Evolutionary conservation across 2,329 filamentous ascomycete genomes (phyloP).

Genomic region (Akanthomyces lecanii): DNA sequence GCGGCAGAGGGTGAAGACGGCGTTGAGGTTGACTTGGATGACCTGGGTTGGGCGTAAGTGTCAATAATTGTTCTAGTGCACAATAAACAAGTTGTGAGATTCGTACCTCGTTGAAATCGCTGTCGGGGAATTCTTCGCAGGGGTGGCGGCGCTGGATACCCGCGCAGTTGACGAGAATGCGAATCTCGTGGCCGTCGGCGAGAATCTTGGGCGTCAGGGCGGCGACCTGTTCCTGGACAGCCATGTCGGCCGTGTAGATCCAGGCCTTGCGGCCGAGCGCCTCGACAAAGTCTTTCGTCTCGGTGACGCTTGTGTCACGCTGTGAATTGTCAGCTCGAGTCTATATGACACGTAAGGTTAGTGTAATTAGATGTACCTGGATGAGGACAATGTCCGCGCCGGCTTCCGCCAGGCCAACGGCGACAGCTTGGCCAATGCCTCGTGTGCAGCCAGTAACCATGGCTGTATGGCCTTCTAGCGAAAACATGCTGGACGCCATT

Average conservation of each 20-base stretch:
- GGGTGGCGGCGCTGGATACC: constrained; percentile 80
- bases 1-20: constrained; percentile 74
- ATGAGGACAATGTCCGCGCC: constrained; percentile 54
- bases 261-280: constrained; percentile 60
- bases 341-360: neutral
- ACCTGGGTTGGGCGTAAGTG: constrained; percentile 40
- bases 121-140: constrained; percentile 68
- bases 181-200: constrained; percentile 59
- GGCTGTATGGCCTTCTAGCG: constrained; percentile 52
- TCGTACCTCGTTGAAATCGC: constrained; percentile 66
- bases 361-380: constrained; percentile 36
- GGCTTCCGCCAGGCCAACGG: constrained; percentile 54
- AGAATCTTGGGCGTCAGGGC: constrained; percentile 51
- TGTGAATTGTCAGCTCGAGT: constrained; percentile 22
- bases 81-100: too few relatives aligned
- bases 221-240: constrained; percentile 54
- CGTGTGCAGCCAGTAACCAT: constrained; percentile 55
- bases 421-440: constrained; percentile 55
- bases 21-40: constrained; percentile 79
- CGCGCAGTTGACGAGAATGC: constrained; percentile 81
- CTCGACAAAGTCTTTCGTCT: constrained; percentile 59
- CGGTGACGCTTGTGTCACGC: constrained; percentile 39
- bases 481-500: constrained; percentile 45
- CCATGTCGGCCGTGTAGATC: constrained; percentile 68
- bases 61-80: too few relatives aligned